Percentiles rank a stretch among this genome's conserved stretches.
phyloP scores from a whole-genome alignment of 1,284 basidiomycete species.

The Quambalaria eucalypti region DNA sequence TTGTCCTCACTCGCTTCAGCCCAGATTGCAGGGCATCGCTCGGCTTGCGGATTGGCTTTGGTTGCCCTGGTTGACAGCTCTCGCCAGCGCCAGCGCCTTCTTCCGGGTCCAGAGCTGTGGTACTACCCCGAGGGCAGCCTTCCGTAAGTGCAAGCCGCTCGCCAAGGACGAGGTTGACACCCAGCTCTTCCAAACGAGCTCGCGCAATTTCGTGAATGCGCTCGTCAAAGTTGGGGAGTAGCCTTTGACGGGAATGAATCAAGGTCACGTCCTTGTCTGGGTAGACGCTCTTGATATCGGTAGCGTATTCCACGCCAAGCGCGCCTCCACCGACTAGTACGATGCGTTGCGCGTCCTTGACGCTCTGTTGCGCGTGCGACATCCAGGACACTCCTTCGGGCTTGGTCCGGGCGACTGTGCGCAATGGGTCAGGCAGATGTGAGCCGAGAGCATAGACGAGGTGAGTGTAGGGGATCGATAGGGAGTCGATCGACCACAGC shows the following conservation, averaged over 20 bases:
- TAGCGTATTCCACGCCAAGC: slow-evolving; percentile 41
- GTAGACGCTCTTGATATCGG: slow-evolving; percentile 37
- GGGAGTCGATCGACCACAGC: slow-evolving; percentile 41
- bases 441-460: slow-evolving; percentile 44
- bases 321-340: slow-evolving; percentile 45
- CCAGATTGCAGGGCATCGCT: slow-evolving; percentile 24
- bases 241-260: slow-evolving; percentile 40
- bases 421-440: slow-evolving; percentile 43
- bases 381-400: slow-evolving; percentile 35
- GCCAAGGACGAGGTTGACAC: slow-evolving; percentile 41
- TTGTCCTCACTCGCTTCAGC: slow-evolving; percentile 37
- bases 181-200: slow-evolving; percentile 29
- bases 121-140: slow-evolving; percentile 38
- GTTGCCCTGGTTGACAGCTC: too few relatives aligned
- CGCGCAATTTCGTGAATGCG: slow-evolving; percentile 35
- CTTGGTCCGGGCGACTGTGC: slow-evolving; percentile 33
- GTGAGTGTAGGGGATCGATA: slow-evolving; percentile 42
- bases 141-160: slow-evolving; percentile 39
- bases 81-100: slow-evolving; percentile 4
- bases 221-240: slow-evolving; percentile 43
- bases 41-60: slow-evolving; percentile 6
- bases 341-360: slow-evolving; percentile 31
- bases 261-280: slow-evolving; percentile 33
- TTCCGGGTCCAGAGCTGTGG: slow-evolving; percentile 1
- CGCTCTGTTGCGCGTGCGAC: slow-evolving; percentile 26